A percentile compares a stretch with the other conserved stretches of the same genome.
Conservation (phyloP, 768 basidiomycete species). For the Ramaria rubella region DNA sequence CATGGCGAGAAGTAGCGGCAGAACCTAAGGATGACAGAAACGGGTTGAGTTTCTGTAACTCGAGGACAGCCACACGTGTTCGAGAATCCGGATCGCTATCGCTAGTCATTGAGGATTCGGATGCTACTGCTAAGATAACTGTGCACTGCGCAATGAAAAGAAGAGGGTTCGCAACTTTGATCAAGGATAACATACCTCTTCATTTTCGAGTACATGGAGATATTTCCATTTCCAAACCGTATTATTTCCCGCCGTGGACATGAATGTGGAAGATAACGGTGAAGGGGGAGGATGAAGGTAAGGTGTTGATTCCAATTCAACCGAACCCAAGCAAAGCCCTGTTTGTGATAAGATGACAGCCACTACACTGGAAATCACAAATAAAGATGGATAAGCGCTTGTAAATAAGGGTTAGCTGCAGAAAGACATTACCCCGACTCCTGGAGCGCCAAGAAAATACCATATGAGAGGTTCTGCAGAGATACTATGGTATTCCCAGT, state of each 20-base stretch:
- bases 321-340: slow-evolving; percentile 2
- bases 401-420: neutral
- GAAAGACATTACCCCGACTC: neutral
- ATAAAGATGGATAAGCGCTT: neutral
- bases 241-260: slow-evolving; percentile 29
- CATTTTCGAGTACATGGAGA: slow-evolving; percentile 22
- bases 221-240: slow-evolving; percentile 30
- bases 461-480: neutral
- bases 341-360: neutral
- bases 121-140: slow-evolving; percentile 13
- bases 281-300: slow-evolving; percentile 16
- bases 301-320: slow-evolving; percentile 1
- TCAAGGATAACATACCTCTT: slow-evolving; percentile 21
- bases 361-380: neutral
- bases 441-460: neutral
- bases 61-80: slow-evolving; percentile 15
- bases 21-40: neutral
- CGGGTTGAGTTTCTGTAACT: slow-evolving; percentile 9
- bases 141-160: slow-evolving; percentile 6
- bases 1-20: slow-evolving; percentile 14
- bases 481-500: neutral
- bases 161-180: neutral
- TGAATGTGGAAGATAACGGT: slow-evolving; percentile 20
- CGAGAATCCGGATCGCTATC: neutral
- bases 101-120: neutral